These are phyloP conservation scores for Colletotrichum sp. DNA, from an alignment of 2,329 filamentous ascomycete genomes.

Conservation along the genomic window DNA sequence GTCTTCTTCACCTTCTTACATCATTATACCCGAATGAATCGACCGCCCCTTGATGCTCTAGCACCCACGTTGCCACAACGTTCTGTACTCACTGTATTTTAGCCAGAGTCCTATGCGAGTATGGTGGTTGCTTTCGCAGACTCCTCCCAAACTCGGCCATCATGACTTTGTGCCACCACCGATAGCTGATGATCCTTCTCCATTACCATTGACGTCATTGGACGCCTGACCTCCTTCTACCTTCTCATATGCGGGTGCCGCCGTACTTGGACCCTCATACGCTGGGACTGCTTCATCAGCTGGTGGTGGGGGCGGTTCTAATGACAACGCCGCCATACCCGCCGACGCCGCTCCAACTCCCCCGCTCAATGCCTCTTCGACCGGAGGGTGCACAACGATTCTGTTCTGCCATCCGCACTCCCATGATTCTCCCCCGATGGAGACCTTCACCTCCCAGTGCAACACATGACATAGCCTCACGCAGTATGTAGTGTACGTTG, in stretches of 20 bases:
- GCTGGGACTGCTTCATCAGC: neutral
- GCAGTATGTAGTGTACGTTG: neutral
- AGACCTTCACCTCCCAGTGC: neutral
- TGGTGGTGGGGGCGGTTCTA: neutral
- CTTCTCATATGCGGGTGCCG: slow-evolving; percentile 1
- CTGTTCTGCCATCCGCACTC: neutral
- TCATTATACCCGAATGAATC: too few relatives aligned
- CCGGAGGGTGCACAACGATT: neutral
- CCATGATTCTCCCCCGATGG: neutral
- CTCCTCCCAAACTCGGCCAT: too few relatives aligned
- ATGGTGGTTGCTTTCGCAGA: too few relatives aligned
- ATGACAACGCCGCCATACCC: neutral
- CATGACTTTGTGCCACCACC: neutral
- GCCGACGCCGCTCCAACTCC: neutral
- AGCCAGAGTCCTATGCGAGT: too few relatives aligned
- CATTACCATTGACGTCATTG: neutral
- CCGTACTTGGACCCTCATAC: neutral
- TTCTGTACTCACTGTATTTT: too few relatives aligned
- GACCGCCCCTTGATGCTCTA: too few relatives aligned
- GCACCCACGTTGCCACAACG: too few relatives aligned
- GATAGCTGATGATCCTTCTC: neutral
- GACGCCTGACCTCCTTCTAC: neutral
- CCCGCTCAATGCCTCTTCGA: neutral
- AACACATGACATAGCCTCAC: neutral
- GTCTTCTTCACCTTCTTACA: too few relatives aligned